These are phyloP conservation scores for Didymosphaeria variabile DNA, from an alignment of 2,329 filamentous ascomycete species.

Conservation along the genomic window DNA sequence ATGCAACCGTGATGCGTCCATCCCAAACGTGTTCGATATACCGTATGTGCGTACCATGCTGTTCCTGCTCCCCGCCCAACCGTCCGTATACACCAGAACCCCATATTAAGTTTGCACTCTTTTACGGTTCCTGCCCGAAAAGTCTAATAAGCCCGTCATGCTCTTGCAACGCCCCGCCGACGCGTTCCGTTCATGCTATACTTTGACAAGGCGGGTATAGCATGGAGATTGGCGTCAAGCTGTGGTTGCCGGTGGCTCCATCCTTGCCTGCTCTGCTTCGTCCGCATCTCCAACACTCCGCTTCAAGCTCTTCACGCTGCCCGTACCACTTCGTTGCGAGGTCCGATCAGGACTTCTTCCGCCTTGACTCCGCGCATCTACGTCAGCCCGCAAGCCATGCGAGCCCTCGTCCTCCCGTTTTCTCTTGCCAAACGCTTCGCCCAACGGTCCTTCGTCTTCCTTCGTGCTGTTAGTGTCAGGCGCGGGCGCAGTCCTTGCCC, in stretches of 20 bases:
- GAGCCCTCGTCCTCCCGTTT: conserved; percentile 39
- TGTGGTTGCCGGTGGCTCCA: conserved; percentile 31
- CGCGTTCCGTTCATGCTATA: conserved; percentile 22
- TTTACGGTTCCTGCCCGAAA: conserved; percentile 42
- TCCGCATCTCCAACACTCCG: conserved; percentile 34
- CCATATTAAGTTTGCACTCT: conserved; percentile 27
- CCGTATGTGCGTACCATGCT: conserved; percentile 11
- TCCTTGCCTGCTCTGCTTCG: conserved; percentile 33
- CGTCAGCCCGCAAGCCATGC: conserved; percentile 30
- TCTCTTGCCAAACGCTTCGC: conserved; percentile 43
- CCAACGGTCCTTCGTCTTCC: conserved; percentile 38
- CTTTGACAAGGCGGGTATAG: conserved; percentile 1
- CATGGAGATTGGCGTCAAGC: conserved; percentile 25
- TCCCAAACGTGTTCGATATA: conserved; percentile 7
- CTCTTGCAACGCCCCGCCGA: conserved; percentile 16
- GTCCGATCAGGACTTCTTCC: conserved; percentile 44
- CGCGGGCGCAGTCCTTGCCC: conserved; percentile 46
- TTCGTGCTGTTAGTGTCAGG: conserved; percentile 42
- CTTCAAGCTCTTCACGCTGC: conserved; percentile 47
- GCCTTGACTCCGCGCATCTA: conserved; percentile 39
- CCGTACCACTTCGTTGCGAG: conserved; percentile 46
- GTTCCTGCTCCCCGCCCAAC: conserved; percentile 1
- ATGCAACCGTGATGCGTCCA: conserved; percentile 23
- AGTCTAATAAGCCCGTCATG: conserved; percentile 24
- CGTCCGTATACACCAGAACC: conserved; percentile 10